Evolutionary conservation across 116 monocot genomes (phyloP), one percentile per base, ranked within the genome.

Genomic region (Papilionanthe hybrid): DNA sequence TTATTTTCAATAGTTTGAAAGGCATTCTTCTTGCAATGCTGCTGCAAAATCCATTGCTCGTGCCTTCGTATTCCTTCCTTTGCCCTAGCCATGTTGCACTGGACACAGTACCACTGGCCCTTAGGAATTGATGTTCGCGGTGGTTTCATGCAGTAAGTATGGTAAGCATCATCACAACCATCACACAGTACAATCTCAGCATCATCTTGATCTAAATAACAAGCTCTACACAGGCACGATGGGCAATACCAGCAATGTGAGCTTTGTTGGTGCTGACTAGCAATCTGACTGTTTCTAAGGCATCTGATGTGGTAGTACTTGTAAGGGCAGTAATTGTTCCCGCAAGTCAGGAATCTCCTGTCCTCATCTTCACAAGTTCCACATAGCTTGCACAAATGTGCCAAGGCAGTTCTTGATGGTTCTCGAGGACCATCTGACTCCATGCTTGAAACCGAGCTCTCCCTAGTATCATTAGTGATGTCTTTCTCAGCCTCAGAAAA

Each of bases 121-220:
- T 86, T 81, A 0, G 98, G 98, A 65, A 98, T 74, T 1, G 92
- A 83, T 55, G 75, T 75, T 32, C 86, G 81, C 72, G 91, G 87
- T 12, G 94, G 98, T 22, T 90, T 92, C 93, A 98, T 94, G 78
- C 98, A 98, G 79, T 98, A 94, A n/a, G 78, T 86, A 55, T 98
- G 98, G 57, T 92, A 90, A 8, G 86, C 98, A 60, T 93, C 94
- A 77, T 98, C 98, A 81, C 98, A 98, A 43, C 86, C 86, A 90
- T 98, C 98, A 78, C 98, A 98, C 48, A 98, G 72, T 7, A 93
- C 88, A 69, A 94, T 94, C 72, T 85, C 78, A 13, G 90, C 86
- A 77, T 98, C 98, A 69, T 98, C 92, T 77, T 86, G 86, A 37
- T 98, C 89, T n/a, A 42, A 37, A 55, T 87, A 83, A 58, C 98